These are phyloP conservation scores for Sporothrix pallida DNA, from an alignment of 2,329 filamentous ascomycete genomes.

Conservation along the genomic window DNA sequence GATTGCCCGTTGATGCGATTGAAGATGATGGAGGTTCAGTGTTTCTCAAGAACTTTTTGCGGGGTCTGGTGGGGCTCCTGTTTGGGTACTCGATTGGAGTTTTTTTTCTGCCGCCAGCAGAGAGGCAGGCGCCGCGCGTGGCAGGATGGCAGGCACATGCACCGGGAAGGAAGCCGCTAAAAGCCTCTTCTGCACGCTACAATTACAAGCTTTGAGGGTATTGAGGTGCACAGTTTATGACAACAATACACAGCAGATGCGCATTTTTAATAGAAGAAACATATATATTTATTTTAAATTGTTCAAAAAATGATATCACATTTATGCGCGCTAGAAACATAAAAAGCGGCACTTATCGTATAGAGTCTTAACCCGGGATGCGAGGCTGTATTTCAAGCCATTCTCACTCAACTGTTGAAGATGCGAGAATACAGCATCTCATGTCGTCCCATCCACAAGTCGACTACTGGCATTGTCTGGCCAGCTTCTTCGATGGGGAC, in stretches of 20 bases:
- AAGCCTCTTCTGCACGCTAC: not conserved
- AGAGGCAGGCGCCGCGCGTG: slow-evolving; percentile 5
- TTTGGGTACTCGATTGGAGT: slow-evolving; percentile 13
- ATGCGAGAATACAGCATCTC: slow-evolving; percentile 84
- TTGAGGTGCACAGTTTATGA: too few relatives aligned
- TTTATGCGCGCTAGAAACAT: not conserved
- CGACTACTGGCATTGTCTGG: slow-evolving; percentile 77
- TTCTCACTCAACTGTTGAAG: slow-evolving; percentile 71
- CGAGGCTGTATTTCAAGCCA: not conserved
- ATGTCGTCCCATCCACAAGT: slow-evolving; percentile 82
- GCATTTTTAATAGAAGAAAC: not conserved
- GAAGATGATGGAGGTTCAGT: not conserved
- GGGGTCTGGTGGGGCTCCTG: slow-evolving; percentile 30
- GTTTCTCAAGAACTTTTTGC: slow-evolving; percentile 27
- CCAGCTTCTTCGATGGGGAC: slow-evolving; percentile 68
- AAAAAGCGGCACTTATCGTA: not conserved
- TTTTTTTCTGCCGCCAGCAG: not conserved
- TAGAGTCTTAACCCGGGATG: not conserved
- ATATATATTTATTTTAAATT: not conserved
- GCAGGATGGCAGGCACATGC: not conserved
- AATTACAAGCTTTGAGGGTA: not conserved
- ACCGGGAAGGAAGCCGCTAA: slow-evolving; percentile 21
- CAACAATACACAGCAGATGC: not conserved
- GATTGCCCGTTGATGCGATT: not conserved
- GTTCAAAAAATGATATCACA: not conserved